Base-by-base conservation (phyloP, 345 rosid species). In the thale cress (Arabidopsis thaliana) region DNA sequence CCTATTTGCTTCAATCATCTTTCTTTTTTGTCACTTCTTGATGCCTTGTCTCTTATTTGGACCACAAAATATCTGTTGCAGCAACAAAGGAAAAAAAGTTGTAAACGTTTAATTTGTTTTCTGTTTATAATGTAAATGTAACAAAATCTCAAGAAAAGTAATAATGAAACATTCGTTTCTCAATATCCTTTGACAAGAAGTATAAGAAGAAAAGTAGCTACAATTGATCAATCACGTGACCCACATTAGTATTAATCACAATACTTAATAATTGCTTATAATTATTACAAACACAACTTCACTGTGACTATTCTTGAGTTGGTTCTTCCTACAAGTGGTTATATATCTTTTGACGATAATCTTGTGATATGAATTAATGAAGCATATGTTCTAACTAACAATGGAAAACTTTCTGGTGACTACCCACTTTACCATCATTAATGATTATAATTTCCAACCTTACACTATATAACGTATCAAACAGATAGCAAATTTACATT, bases 171-270 rank as follows among this genome's bases (percentile, higher is more conserved):
- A 16, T 56, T 44, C 28, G 33, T 49, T 30, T 66, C 16, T 75
- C 52, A 22, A 59, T 50, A 67, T 67, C 44, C 66, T 46, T 64
- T 64, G 71, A 63, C 59, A 70, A 63, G 45, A 77, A 70, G 71
- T 76, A 53, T 77, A 48, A 61, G 74, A 62, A 56, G 72, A 77
- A 65, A 65, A 71, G 67, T 71, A 57, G 80, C 13, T 77, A 65
- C 72, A 49, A 57, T 40, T 41, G 80, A 65, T 71, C 49, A 65
- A 64, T 71, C 80, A 77, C 76, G 72, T 77, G 80, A 65, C 80
- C 80, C 80, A 71, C 77, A 71, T 77, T 64, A 70, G 49, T 57
- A 71, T 49, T 46, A 64, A 76, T 61, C 74, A 68, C 33, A 36
- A 55, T 16, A 44, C 50, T 70, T 61, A 20, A 60, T 61, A 16